Conservation (phyloP, 2,329 filamentous ascomycete species). For the Westerdykella ornata region DNA sequence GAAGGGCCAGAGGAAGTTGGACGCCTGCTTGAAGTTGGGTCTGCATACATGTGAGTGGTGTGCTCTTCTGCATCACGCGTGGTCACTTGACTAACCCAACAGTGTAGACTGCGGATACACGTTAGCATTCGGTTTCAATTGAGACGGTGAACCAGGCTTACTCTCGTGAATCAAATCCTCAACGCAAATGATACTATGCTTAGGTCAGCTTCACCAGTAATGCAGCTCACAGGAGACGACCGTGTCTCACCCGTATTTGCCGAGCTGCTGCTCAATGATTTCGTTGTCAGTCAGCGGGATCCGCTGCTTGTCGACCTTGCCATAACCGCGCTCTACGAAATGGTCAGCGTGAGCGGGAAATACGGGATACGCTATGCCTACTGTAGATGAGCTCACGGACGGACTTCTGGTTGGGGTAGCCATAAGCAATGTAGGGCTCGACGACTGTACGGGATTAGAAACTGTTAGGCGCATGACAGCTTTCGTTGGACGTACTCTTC, state of each 20-base stretch:
- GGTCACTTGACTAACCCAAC: constrained; percentile 8
- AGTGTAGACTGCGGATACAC: constrained; percentile 13
- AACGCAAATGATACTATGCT: constrained; percentile 75
- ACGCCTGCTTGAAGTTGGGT: constrained; percentile 96
- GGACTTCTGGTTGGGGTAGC: constrained; percentile 98
- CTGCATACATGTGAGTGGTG: constrained; percentile 31
- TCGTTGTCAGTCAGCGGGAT: constrained; percentile 94
- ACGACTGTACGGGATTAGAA: constrained; percentile 49
- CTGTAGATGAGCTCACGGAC: constrained; percentile 99
- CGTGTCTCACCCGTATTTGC: constrained; percentile 66
- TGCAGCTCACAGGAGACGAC: background rate
- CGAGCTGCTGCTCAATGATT: constrained; percentile 92
- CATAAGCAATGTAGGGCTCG: constrained; percentile 98
- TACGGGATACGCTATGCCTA: constrained; percentile 71
- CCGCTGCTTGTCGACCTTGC: constrained; percentile 98
- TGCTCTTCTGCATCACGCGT: background rate
- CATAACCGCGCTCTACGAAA: constrained; percentile 67
- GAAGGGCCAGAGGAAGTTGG: constrained; percentile 99
- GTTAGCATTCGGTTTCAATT: constrained; percentile 4
- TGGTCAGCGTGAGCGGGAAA: constrained; percentile 5
- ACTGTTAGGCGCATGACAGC: background rate
- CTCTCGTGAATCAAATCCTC: constrained; percentile 98
- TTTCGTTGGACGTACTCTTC: constrained; percentile 46
- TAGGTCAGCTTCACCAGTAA: constrained; percentile 2
- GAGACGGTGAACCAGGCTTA: constrained; percentile 34